Evolutionary conservation across 2,329 filamentous ascomycete genomes (phyloP).

Genomic region (Cordyceps fumosorosea): DNA sequence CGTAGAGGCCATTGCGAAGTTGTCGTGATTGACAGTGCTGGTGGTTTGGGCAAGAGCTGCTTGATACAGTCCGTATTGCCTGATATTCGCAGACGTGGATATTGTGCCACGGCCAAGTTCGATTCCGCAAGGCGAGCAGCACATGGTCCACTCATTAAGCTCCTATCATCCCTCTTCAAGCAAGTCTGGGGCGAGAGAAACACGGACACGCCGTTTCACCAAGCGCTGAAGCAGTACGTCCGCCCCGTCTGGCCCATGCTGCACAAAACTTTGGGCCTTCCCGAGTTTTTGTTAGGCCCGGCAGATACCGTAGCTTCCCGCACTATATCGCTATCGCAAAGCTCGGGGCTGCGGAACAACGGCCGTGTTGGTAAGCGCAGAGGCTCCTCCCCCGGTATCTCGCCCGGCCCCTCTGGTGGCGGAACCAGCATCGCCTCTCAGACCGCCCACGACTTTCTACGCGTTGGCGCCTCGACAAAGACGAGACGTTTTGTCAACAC

Average conservation of each 20-base stretch:
- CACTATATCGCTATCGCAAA: slow-evolving; percentile 32
- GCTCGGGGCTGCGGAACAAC: slow-evolving; percentile 24
- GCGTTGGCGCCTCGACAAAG: slow-evolving; percentile 52
- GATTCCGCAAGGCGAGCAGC: slow-evolving; percentile 54
- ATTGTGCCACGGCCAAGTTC: slow-evolving; percentile 61
- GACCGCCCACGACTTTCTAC: slow-evolving; percentile 54
- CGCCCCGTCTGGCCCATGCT: slow-evolving; percentile 59
- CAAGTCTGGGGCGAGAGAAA: slow-evolving; percentile 62
- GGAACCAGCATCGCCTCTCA: slow-evolving; percentile 38
- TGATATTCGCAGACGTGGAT: slow-evolving; percentile 54
- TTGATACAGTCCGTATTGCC: slow-evolving; percentile 57
- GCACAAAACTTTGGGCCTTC: slow-evolving; percentile 54
- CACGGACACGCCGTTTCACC: slow-evolving; percentile 58
- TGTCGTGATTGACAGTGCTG: slow-evolving; percentile 53
- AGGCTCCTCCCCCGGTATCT: slow-evolving; percentile 43
- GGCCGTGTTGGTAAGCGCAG: slow-evolving; percentile 34
- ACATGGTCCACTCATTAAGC: slow-evolving; percentile 56
- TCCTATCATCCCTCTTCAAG: slow-evolving; percentile 60
- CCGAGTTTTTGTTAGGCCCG: slow-evolving; percentile 61
- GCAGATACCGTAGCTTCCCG: slow-evolving; percentile 32
- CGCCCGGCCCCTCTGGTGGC: slow-evolving; percentile 30
- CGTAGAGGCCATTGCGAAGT: slow-evolving; percentile 59
- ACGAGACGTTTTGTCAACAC: slow-evolving; percentile 77
- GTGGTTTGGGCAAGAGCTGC: slow-evolving; percentile 59
- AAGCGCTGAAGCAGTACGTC: slow-evolving; percentile 54